Conservation (phyloP, 768 basidiomycete species). For the Russula foetens region DNA sequence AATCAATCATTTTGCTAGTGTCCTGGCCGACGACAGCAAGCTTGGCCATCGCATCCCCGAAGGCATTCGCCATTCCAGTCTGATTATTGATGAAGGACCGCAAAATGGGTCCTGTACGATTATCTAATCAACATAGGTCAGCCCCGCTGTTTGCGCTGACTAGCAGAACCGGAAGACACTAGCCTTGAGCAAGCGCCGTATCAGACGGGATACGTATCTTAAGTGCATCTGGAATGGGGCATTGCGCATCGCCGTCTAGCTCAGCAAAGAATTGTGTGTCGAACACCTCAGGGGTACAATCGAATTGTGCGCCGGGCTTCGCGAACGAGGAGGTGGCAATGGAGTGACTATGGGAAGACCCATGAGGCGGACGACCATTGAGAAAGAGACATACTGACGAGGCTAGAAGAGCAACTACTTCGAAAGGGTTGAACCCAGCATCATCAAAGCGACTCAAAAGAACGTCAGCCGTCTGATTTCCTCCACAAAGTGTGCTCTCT, state of each 20-base stretch:
- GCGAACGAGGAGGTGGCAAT: constrained; percentile 19
- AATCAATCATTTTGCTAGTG: constrained; percentile 31
- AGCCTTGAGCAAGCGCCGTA: constrained; percentile 19
- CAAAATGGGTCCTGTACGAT: constrained; percentile 42
- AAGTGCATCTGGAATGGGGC: not conserved
- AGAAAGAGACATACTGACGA: constrained; percentile 24
- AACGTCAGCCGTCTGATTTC: constrained; percentile 21
- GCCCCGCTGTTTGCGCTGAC: not conserved
- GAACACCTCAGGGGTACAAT: constrained; percentile 28
- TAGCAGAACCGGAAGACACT: not conserved
- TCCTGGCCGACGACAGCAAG: constrained; percentile 38
- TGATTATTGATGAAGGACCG: constrained; percentile 32
- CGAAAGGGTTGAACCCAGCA: constrained; percentile 28
- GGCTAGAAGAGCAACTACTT: constrained; percentile 30
- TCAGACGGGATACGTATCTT: constrained; percentile 4
- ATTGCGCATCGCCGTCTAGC: constrained; percentile 1
- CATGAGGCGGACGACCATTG: constrained; percentile 18
- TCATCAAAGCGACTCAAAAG: constrained; percentile 29
- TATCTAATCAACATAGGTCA: constrained; percentile 24
- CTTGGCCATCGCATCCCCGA: constrained; percentile 40
- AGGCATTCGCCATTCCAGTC: constrained; percentile 22
- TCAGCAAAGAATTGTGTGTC: constrained; percentile 25
- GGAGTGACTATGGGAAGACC: constrained; percentile 11
- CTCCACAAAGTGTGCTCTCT: constrained; percentile 27
- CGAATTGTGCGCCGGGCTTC: constrained; percentile 34